Base-by-base conservation (phyloP, 257 asterid genomes). In the Rhazya stricta region DNA sequence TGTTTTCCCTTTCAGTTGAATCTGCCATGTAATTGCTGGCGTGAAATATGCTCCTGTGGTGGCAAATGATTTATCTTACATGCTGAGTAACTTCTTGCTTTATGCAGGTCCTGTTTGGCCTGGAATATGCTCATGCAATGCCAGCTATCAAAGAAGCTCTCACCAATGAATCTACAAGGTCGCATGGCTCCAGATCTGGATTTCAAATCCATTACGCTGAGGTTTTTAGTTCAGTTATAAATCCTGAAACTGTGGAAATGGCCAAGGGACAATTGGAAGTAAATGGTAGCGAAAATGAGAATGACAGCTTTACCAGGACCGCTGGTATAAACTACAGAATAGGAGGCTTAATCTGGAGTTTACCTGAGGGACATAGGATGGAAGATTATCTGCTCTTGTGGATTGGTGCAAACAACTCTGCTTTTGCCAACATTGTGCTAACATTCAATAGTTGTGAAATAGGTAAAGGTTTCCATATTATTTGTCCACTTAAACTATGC, bases 291-390 rank as follows among this genome's bases (percentile, higher is more conserved):
- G 83, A 76, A 42, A 71, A 62, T 74, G 72, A 66, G 30, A 75
- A 83, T 76, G 85, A 63, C 50, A 12, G 80, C 54, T 70, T 67
- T 82, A 56, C 67, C 69, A 79, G 84, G 84, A 86, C 76, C 76
- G 81, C 74, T 30, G 46, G 74, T 80, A 83, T 74, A 67, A 27
- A 67, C 69, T 85, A 85, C 79, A 79, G 70, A 69, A 79, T 86
- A 5, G 97, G 96, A 77, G 99, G 99, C 74, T 85, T 94, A 89
- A 79, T 84, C 66, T 94, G 99, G 99, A 83, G 76, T 57, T 78
- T 94, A 76, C 92, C 92, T n/a, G 73, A 79, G 72, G 94, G 90
- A 78, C 86, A 34, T 79, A 89, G 77, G 75, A 85, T 90, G 86
- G 97, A 90, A 84, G 97, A 94, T 76, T 88, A 87, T 77, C 79